These are phyloP conservation scores for Exophiala sp. DNA, from an alignment of 2,329 filamentous ascomycete species.

Conservation along the genomic window DNA sequence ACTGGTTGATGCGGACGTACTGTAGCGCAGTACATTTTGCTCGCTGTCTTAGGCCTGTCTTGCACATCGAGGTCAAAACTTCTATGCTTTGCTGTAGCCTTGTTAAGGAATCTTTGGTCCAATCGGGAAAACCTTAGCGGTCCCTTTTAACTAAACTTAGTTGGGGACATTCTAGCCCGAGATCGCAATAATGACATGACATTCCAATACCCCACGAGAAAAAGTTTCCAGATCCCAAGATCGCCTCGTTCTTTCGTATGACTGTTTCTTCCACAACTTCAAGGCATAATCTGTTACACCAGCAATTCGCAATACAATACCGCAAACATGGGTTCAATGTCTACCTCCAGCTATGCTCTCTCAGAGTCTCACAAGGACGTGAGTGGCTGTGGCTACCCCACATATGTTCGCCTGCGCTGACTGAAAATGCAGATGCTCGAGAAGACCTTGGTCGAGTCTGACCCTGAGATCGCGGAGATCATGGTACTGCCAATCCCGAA, in stretches of 20 bases:
- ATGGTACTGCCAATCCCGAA: constrained; percentile 63
- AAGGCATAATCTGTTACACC: neutral
- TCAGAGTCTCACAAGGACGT: constrained; percentile 65
- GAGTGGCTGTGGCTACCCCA: constrained; percentile 33
- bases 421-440: constrained; percentile 73
- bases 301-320: neutral
- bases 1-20: constrained; percentile 11
- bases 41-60: neutral
- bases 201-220: no score
- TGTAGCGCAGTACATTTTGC: neutral
- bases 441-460: constrained; percentile 84
- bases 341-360: constrained; percentile 58
- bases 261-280: neutral
- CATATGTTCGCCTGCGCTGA: constrained; percentile 11
- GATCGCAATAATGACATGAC: neutral
- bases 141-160: neutral
- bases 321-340: constrained; percentile 25
- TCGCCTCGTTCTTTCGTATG: no score
- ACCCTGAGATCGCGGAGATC: constrained; percentile 92
- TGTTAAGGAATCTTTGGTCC: no score
- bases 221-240: no score
- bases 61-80: neutral
- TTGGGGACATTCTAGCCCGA: neutral
- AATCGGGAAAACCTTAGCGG: neutral
- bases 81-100: neutral